These are phyloP conservation scores for Tetrapisispora namnaoensis DNA, from an alignment of 805 yeast genomes.

Conservation along the genomic window DNA sequence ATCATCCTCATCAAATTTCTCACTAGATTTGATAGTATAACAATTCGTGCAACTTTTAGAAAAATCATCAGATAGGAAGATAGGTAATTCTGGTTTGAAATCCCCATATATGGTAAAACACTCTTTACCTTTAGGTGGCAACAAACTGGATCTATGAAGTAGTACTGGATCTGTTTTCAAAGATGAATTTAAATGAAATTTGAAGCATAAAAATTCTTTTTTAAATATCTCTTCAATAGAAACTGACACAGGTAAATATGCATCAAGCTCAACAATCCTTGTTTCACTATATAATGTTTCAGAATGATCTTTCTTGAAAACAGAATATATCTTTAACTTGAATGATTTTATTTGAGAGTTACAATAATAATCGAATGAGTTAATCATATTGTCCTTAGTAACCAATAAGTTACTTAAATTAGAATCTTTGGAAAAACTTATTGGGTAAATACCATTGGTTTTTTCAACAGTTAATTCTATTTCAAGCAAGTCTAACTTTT, in stretches of 20 bases:
- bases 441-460: not conserved
- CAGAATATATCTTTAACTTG: slow-evolving; percentile 6
- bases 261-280: slow-evolving; percentile 8
- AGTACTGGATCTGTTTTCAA: slow-evolving; percentile 18
- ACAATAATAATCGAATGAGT: slow-evolving; percentile 12
- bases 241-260: slow-evolving; percentile 23
- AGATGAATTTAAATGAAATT: slow-evolving; percentile 22
- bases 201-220: slow-evolving; percentile 20
- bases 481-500: slow-evolving; percentile 3
- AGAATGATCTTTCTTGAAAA: slow-evolving; percentile 7
- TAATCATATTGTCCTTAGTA: not conserved
- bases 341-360: slow-evolving; percentile 13
- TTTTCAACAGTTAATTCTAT: slow-evolving; percentile 4
- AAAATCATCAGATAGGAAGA: slow-evolving; percentile 12
- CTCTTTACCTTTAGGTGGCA: slow-evolving; percentile 2
- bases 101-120: slow-evolving; percentile 15
- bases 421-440: not conserved
- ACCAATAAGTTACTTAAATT: slow-evolving; percentile 2
- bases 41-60: slow-evolving; percentile 21
- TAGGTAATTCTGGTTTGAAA: slow-evolving; percentile 11
- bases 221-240: slow-evolving; percentile 28
- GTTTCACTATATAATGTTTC: slow-evolving; percentile 11
- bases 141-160: slow-evolving; percentile 12
- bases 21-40: slow-evolving; percentile 13
- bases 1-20: slow-evolving; percentile 14